A percentile compares a stretch with the other conserved stretches of the same genome.
phyloP scores from a whole-genome alignment of 345 rosid genomes.

The Acer campestre region DNA sequence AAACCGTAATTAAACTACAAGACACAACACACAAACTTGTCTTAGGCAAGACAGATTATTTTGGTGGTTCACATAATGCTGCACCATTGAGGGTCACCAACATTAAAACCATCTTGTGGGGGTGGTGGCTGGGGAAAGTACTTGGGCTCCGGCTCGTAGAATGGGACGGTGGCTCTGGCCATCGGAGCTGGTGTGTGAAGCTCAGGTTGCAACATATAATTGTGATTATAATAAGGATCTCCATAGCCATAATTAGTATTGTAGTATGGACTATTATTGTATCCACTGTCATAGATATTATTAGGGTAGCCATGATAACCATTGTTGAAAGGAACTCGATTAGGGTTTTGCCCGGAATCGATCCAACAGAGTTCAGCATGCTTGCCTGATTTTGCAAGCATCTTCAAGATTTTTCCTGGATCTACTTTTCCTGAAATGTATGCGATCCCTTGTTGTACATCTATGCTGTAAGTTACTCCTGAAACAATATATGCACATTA shows the following conservation, averaged over 20 bases:
- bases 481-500: not conserved
- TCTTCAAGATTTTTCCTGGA: constrained; percentile 6
- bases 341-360: constrained; percentile 7
- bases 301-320: not conserved
- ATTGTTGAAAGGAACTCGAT: not conserved
- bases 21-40: not conserved
- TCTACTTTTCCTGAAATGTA: constrained; percentile 23
- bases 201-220: not conserved
- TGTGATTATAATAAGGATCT: not conserved
- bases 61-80: constrained; percentile 9
- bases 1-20: not conserved
- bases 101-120: constrained; percentile 2
- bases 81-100: constrained; percentile 15
- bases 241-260: not conserved
- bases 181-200: no score
- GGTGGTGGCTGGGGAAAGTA: constrained; percentile 17
- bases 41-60: no score
- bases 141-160: not conserved
- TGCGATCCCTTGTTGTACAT: constrained; percentile 23
- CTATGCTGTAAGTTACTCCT: constrained; percentile 22
- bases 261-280: not conserved
- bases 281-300: not conserved
- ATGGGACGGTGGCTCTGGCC: not conserved
- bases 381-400: constrained; percentile 16
- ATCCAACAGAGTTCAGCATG: constrained; percentile 25